phyloP scores from a whole-genome alignment of 495 filamentous ascomycete species.

The Astrothelium macrocarpum region DNA sequence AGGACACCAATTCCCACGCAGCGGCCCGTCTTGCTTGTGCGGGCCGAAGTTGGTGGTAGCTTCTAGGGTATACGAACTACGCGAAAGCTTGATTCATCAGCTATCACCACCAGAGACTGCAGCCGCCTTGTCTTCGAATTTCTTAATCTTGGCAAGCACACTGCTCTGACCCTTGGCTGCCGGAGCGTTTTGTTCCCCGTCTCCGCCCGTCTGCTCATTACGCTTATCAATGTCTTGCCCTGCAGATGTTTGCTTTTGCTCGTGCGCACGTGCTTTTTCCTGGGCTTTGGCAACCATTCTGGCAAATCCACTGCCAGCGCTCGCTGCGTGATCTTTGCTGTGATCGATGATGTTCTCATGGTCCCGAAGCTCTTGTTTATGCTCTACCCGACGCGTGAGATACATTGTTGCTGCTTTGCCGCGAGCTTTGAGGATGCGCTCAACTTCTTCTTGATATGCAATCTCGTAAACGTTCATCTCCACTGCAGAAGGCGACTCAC shows the following conservation, averaged over 20 bases:
- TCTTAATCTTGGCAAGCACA: slow-evolving; percentile 2
- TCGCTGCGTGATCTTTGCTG: slow-evolving; percentile 2
- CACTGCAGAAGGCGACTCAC: slow-evolving; percentile 70
- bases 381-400: slow-evolving; percentile 52
- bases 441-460: slow-evolving; percentile 73
- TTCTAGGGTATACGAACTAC: background rate
- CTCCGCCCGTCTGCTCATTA: background rate
- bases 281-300: background rate
- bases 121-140: background rate
- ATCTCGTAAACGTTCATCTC: slow-evolving; percentile 81
- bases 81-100: slow-evolving; percentile 4
- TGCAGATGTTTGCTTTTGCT: background rate
- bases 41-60: background rate
- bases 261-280: background rate
- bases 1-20: background rate
- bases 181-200: background rate
- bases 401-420: slow-evolving; percentile 40
- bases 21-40: background rate
- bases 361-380: slow-evolving; percentile 28
- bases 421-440: slow-evolving; percentile 49
- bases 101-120: background rate
- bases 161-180: background rate
- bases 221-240: background rate
- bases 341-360: slow-evolving; percentile 19
- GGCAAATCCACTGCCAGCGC: background rate